These are phyloP conservation scores for Chrysoporthe cubensis DNA, from an alignment of 2,329 filamentous ascomycete genomes.

Conservation along the genomic window DNA sequence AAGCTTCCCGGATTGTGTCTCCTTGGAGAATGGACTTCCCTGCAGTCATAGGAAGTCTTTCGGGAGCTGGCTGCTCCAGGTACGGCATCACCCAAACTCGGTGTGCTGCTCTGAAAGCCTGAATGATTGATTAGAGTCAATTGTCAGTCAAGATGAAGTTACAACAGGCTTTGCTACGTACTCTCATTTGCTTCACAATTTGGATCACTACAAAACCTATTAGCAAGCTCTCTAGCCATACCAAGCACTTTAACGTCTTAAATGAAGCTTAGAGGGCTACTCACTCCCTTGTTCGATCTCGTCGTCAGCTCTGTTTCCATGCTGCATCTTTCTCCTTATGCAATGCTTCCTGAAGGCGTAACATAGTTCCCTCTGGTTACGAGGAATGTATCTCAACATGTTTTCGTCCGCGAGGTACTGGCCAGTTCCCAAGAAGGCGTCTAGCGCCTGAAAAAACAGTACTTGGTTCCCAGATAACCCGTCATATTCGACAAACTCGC, in stretches of 20 bases:
- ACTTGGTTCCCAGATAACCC: not conserved
- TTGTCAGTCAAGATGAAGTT: not conserved
- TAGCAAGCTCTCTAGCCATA: not conserved
- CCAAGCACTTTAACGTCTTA: not conserved
- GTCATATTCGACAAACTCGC: not conserved
- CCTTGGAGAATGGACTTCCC: not conserved
- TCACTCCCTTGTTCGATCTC: not conserved
- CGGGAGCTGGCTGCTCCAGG: not conserved
- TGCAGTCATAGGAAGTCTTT: not conserved
- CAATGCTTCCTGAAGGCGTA: not conserved
- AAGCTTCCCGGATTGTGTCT: not conserved
- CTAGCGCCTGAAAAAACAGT: not conserved
- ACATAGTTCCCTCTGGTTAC: not conserved
- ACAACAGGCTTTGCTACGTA: not conserved
- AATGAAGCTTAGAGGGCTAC: not conserved
- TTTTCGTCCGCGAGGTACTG: not conserved
- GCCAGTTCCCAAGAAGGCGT: not conserved
- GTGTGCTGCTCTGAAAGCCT: not conserved
- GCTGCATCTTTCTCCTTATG: not conserved
- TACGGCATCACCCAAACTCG: not conserved
- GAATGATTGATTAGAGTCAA: not conserved
- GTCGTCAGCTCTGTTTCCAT: not conserved
- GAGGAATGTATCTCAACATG: not conserved
- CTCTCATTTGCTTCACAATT: not conserved
- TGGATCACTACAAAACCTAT: not conserved